These are phyloP conservation scores for Magnaporthales sp. DNA, from an alignment of 2,329 filamentous ascomycete species.

Conservation along the genomic window DNA sequence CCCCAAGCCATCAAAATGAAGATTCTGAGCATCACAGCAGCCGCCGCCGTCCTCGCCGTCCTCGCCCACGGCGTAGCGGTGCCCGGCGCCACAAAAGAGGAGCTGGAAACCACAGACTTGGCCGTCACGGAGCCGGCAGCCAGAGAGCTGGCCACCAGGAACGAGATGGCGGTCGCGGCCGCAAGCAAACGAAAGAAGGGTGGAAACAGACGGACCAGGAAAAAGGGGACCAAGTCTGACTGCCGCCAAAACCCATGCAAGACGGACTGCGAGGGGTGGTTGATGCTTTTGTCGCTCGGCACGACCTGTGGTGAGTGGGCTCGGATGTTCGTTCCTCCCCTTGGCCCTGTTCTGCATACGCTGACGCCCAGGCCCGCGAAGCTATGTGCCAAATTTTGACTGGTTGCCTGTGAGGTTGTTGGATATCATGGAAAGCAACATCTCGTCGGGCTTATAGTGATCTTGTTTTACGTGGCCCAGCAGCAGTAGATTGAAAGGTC, in stretches of 20 bases:
- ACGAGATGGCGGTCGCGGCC: background rate
- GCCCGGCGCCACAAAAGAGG: too few relatives aligned
- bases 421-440: background rate
- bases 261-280: background rate
- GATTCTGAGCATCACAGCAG: background rate
- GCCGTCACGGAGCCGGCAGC: background rate
- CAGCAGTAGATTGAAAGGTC: background rate
- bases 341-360: background rate
- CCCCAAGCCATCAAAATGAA: background rate
- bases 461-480: background rate
- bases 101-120: too few relatives aligned
- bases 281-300: background rate
- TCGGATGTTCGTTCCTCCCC: background rate
- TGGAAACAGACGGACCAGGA: background rate
- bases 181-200: background rate
- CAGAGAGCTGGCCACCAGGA: background rate
- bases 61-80: background rate
- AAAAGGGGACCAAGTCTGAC: too few relatives aligned
- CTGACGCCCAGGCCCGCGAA: background rate
- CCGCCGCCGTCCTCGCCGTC: background rate
- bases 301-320: background rate
- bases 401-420: background rate
- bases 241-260: background rate
- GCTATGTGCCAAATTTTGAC: background rate
- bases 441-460: background rate